Conservation (phyloP, 345 rosid species). For the Sisymbrium irio region DNA sequence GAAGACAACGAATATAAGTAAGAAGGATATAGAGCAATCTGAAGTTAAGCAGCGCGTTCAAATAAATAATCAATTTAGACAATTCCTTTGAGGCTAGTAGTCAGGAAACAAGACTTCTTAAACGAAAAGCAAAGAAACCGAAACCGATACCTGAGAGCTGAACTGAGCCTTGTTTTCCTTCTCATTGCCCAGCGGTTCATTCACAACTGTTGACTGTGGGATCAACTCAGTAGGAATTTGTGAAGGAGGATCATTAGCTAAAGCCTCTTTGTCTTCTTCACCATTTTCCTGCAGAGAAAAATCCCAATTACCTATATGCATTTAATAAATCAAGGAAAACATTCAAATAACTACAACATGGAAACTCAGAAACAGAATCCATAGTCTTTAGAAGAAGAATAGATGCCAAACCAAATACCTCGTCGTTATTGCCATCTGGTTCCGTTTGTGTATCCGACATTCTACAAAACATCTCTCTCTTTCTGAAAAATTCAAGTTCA, state of each 20-base stretch:
- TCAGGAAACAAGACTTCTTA: conserved; percentile 2
- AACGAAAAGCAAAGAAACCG: not conserved
- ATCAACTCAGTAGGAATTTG: conserved; percentile 41
- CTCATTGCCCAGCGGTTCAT: conserved; percentile 36
- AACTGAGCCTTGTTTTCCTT: conserved; percentile 43
- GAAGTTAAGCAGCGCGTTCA: not conserved
- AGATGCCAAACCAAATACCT: conserved; percentile 57
- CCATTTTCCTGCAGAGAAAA: conserved; percentile 43
- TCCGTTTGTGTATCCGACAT: conserved; percentile 59
- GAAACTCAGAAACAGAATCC: not conserved
- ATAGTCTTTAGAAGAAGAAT: not conserved
- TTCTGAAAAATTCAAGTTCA: conserved; percentile 39
- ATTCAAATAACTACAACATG: not conserved
- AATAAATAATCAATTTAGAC: not conserved
- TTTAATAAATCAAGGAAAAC: not conserved
- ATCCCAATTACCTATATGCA: not conserved
- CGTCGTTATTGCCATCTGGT: conserved; percentile 71
- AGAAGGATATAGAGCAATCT: not conserved
- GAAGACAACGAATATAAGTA: not conserved
- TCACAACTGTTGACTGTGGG: conserved; percentile 39
- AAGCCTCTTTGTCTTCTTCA: conserved; percentile 45
- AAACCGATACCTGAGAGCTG: conserved; percentile 51
- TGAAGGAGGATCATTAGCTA: conserved; percentile 36
- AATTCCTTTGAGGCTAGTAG: not conserved
- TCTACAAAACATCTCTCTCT: conserved; percentile 54